A percentile compares a stretch with the other conserved stretches of the same genome.
phyloP scores from a whole-genome alignment of 1,139 yeast genomes.

The Wickerhamomyces sp. region DNA sequence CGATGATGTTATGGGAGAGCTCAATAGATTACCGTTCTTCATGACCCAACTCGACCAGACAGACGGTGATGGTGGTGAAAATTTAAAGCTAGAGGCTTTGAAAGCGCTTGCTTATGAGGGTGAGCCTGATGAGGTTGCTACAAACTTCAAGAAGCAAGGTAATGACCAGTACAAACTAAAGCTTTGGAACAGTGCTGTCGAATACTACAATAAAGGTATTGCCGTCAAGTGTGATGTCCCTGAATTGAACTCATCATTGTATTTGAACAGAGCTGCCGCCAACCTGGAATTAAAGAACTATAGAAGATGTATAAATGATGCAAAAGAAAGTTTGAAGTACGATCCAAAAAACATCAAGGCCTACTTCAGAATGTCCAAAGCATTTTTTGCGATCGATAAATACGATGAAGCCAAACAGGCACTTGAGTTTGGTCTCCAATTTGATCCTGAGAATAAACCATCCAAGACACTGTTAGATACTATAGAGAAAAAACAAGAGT shows the following conservation, averaged over 20 bases:
- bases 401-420: slow-evolving; percentile 70
- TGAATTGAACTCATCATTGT: slow-evolving; percentile 56
- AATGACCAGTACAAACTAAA: slow-evolving; percentile 75
- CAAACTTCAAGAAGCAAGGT: slow-evolving; percentile 88
- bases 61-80: slow-evolving; percentile 75
- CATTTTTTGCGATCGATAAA: slow-evolving; percentile 63
- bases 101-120: slow-evolving; percentile 94
- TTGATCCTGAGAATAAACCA: slow-evolving; percentile 56
- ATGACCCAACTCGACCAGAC: slow-evolving; percentile 83
- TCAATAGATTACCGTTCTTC: slow-evolving; percentile 86
- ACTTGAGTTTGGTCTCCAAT: slow-evolving; percentile 55
- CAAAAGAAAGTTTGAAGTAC: slow-evolving; percentile 60
- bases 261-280: slow-evolving; percentile 86
- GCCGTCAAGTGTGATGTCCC: slow-evolving; percentile 58
- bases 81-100: slow-evolving; percentile 75
- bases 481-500: slow-evolving; percentile 36
- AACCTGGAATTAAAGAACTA: slow-evolving; percentile 80
- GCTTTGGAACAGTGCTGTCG: slow-evolving; percentile 70
- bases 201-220: slow-evolving; percentile 74
- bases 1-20: slow-evolving; percentile 73
- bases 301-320: slow-evolving; percentile 82
- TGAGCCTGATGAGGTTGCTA: slow-evolving; percentile 87
- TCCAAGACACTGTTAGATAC: slow-evolving; percentile 39
- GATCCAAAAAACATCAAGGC: slow-evolving; percentile 80
- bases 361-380: slow-evolving; percentile 76